Evolutionary conservation across 2,329 filamentous ascomycete genomes (phyloP), one percentile per base, ranked within the genome.

Genomic region (Ceratocystis harringtonii): DNA sequence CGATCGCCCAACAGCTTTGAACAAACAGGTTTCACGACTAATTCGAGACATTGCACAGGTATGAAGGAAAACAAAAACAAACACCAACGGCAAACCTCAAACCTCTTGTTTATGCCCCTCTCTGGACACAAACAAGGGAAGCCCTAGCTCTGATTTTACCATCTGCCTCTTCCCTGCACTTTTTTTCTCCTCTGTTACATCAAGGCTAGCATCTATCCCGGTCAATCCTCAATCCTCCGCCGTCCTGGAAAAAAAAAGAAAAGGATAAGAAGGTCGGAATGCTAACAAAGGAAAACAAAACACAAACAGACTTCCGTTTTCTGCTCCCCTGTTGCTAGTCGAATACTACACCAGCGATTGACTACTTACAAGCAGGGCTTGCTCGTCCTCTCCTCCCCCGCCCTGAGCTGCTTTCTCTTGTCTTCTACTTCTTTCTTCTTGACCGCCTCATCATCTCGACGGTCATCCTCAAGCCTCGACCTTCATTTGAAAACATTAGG

Each of bases 301-400:
- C 25, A 41, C 66, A 65, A 45, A 62, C 60, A 45, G 41, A 62
- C 60, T 45, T 62, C 41, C 41, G 28, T 43, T 45, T 62, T 58
- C 30, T 19, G 55, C 3, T 25, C 55, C 48, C 55, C 55, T 58
- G 55, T 30, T 30, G 17, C 28, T 25, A 25, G 15, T 36, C 8
- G 17, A 58, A 58, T 58, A 58, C 55, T n/a, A 58, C 55, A 15
- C 28, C 28, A 32, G 15, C 30, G 55, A 36, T 36, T 28, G 55
- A 58, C 55, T 58, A 58, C 55, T 58, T 58, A 58, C 55, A 58
- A 58, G 6, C 55, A 32, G 28, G 48, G 55, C 25, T 17, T 58
- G 25, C 55, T 58, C 19, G 6, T 25, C 48, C 19, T 25, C 52
- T 58, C 19, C 3, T 28, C 48, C 22, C 48, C 19, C 48, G 15